Conservation (phyloP, 345 rosid species). For the Kernera saxatilis region DNA sequence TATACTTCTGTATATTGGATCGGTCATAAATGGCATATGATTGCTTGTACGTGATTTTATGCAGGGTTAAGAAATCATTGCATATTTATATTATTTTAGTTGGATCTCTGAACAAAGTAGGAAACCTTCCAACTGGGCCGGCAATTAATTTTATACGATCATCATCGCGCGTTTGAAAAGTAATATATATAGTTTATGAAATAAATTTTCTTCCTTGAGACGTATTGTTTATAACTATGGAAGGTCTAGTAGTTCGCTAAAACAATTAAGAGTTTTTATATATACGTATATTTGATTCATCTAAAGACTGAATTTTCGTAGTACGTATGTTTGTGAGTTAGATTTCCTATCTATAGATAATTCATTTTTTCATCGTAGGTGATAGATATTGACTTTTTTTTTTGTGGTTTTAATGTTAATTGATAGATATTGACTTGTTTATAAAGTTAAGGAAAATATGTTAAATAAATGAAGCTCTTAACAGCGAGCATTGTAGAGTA, state of each 20-base stretch:
- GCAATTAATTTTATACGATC: background rate
- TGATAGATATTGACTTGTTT: too few relatives aligned
- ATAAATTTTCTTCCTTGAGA: background rate
- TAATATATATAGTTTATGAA: background rate
- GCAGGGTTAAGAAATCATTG: conserved; percentile 19
- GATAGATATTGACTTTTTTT: too few relatives aligned
- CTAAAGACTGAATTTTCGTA: background rate
- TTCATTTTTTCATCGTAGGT: background rate
- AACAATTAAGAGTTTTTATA: background rate
- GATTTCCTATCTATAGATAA: background rate
- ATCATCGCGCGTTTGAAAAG: background rate
- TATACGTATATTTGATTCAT: background rate
- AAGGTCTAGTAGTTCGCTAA: background rate
- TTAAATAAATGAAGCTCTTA: background rate
- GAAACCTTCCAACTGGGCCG: conserved; percentile 21
- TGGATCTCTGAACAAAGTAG: conserved; percentile 19
- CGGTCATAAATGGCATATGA: conserved; percentile 32
- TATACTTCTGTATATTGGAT: conserved; percentile 12
- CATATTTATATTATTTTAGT: conserved; percentile 8
- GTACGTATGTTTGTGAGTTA: background rate
- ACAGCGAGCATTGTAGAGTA: too few relatives aligned
- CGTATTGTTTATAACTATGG: background rate
- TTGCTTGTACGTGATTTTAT: conserved; percentile 31
- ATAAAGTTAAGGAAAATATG: too few relatives aligned
- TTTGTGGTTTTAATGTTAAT: too few relatives aligned